phyloP scores from a whole-genome alignment of 2,329 filamentous ascomycete species.

The Claviceps africana region DNA sequence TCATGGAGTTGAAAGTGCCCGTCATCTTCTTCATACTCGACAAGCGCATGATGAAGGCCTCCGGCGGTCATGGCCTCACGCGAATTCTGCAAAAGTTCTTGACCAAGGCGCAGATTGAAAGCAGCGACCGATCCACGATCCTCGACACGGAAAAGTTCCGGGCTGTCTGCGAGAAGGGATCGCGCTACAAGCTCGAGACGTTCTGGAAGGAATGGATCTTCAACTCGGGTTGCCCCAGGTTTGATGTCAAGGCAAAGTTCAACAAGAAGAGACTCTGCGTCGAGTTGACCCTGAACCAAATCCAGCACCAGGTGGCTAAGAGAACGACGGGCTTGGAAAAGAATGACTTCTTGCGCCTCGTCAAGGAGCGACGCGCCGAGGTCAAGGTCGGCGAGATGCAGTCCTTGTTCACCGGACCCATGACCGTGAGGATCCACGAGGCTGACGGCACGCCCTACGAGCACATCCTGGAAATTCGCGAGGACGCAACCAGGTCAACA shows the following conservation, averaged over 20 bases:
- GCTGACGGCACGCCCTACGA: slow-evolving; percentile 97
- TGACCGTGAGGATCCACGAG: slow-evolving; percentile 96
- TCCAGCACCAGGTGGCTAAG: slow-evolving; percentile 36
- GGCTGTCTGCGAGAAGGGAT: slow-evolving; percentile 73
- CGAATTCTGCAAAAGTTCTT: slow-evolving; percentile 79
- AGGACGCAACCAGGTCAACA: slow-evolving; percentile 56
- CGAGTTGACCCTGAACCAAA: slow-evolving; percentile 77
- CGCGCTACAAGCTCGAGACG: slow-evolving; percentile 70
- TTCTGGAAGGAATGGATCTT: slow-evolving; percentile 94
- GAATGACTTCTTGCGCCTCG: slow-evolving; percentile 66
- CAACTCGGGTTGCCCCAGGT: slow-evolving; percentile 75
- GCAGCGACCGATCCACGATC: slow-evolving; percentile 51
- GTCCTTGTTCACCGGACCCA: slow-evolving; percentile 81
- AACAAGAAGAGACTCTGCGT: slow-evolving; percentile 97
- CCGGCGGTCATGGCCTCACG: slow-evolving; percentile 64
- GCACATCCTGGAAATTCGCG: slow-evolving; percentile 91
- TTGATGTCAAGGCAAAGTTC: slow-evolving; percentile 76
- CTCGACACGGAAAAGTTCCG: slow-evolving; percentile 66
- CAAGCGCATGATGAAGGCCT: slow-evolving; percentile 76
- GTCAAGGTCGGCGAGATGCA: slow-evolving; percentile 58
- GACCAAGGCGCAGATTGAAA: slow-evolving; percentile 62
- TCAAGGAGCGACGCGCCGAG: slow-evolving; percentile 62
- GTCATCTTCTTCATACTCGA: slow-evolving; percentile 90
- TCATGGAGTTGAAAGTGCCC: slow-evolving; percentile 80
- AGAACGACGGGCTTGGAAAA: slow-evolving; percentile 43